Base-by-base conservation (phyloP, 2,329 filamentous ascomycete genomes). In the Fusarium nanum region DNA sequence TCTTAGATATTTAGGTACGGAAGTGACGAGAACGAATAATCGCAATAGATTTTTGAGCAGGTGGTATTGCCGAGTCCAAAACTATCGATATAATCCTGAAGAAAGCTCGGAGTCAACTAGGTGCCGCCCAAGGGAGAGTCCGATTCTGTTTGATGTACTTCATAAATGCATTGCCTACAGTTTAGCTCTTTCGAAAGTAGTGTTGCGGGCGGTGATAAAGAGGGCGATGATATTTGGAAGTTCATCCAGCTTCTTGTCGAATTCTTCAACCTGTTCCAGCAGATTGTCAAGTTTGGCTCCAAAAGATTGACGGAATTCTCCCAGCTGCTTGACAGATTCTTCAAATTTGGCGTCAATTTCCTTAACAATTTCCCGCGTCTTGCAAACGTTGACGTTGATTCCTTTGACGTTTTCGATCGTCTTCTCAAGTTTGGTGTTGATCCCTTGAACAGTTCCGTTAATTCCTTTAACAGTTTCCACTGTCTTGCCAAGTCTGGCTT, bases 1-100 rank as follows among this genome's bases (percentile, higher is more conserved):
- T 37, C 0, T 37, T 10, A n/a, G 5, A 10, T 37, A 37, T 37
- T n/a, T 1, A 37, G 0, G 9, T 37, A 12, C 1, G 18, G 34
- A 37, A 37, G 34, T n/a, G 34, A n/a, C 1, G 34, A n/a, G 34
- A 12, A 37, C 6, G 34, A 37, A n/a, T n/a, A 6, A 3, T n/a
- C 34, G 18, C 4, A 37, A n/a, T 11, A n/a, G 10, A 37, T 37
- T 10, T n/a, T 37, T 7, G 34, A 37, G 6, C 10, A n/a, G 18
- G 34, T n/a, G 18, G 2, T 12, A n/a, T 37, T 37, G 34, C 34
- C 10, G 34, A 37, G 34, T n/a, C 18, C 34, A n/a, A 7, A 7
- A n/a, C 9, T 37, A 37, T n/a, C 18, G 10, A 37, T n/a, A n/a
- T n/a, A n/a, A n/a, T 37, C 34, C 6, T 37, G 34, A n/a, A 37